These are phyloP conservation scores for Umbelopsis sp. DNA, from an alignment of 371 early-diverging fungal species.

Conservation along the genomic window DNA sequence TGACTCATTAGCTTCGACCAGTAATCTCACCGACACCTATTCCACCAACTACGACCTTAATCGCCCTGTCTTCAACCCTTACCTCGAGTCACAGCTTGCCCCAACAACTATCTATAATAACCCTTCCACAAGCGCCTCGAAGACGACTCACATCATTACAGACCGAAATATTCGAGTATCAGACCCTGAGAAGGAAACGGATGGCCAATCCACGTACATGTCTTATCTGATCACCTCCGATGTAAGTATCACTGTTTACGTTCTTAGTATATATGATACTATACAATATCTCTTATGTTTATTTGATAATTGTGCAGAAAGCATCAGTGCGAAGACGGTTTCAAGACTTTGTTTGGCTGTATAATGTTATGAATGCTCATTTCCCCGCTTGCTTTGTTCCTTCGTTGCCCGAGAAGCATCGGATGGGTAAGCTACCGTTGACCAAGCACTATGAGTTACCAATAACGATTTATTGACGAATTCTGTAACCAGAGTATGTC, in stretches of 20 bases:
- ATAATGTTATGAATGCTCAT: constrained; percentile 70
- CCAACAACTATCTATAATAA: constrained; percentile 11
- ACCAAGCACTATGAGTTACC: neutral
- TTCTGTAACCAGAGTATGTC: constrained; percentile 74
- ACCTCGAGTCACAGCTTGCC: constrained; percentile 8
- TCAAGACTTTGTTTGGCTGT: constrained; percentile 93
- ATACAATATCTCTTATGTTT: neutral
- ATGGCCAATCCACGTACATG: constrained; percentile 78
- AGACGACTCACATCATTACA: neutral
- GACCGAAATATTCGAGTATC: constrained; percentile 55
- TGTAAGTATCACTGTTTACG: constrained; percentile 33
- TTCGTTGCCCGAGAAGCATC: constrained; percentile 92
- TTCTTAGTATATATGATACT: neutral
- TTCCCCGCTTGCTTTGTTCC: constrained; percentile 87
- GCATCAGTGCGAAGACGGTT: constrained; percentile 79
- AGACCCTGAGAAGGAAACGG: constrained; percentile 87
- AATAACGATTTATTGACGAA: neutral
- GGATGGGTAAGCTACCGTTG: constrained; percentile 65
- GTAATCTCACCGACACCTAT: constrained; percentile 1
- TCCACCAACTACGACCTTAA: constrained; percentile 8
- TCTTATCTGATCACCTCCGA: constrained; percentile 83
- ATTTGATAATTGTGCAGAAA: constrained; percentile 15
- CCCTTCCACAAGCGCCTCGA: neutral
- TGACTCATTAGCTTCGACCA: neutral
- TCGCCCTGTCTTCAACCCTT: constrained; percentile 1